phyloP scores from a whole-genome alignment of 2,329 filamentous ascomycete genomes.

The Raffaelea albimanens region DNA sequence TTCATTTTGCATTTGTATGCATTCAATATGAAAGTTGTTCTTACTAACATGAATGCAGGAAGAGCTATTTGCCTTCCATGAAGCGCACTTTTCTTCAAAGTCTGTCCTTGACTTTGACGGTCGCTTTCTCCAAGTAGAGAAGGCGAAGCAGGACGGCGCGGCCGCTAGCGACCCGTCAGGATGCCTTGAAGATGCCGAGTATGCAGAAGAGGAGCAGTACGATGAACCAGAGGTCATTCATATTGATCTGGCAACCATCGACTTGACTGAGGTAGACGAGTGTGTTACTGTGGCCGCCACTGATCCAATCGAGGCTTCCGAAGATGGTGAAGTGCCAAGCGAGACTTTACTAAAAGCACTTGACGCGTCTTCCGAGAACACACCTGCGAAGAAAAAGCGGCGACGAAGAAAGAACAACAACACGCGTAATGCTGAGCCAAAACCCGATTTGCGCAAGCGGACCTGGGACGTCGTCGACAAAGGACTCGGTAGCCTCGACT shows the following conservation, averaged over 20 bases:
- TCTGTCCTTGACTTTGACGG: slow-evolving; percentile 36
- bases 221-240: too few relatives aligned
- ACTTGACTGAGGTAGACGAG: too few relatives aligned
- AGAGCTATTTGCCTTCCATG: slow-evolving; percentile 50
- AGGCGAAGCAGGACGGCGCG: not conserved
- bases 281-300: too few relatives aligned
- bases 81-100: slow-evolving; percentile 45
- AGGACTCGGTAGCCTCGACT: slow-evolving; percentile 50
- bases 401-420: slow-evolving; percentile 14
- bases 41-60: slow-evolving; percentile 28
- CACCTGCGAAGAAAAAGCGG: slow-evolving; percentile 3
- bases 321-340: slow-evolving; percentile 13
- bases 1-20: not conserved
- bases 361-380: slow-evolving; percentile 1
- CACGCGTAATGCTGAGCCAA: slow-evolving; percentile 30
- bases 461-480: slow-evolving; percentile 58
- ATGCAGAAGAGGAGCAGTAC: too few relatives aligned
- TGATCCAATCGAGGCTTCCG: too few relatives aligned
- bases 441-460: slow-evolving; percentile 54
- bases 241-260: too few relatives aligned
- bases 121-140: slow-evolving; percentile 24
- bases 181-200: slow-evolving; percentile 48
- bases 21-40: not conserved
- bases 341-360: slow-evolving; percentile 29
- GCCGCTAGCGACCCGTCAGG: slow-evolving; percentile 20